A percentile compares a stretch with the other conserved stretches of the same genome.
phyloP scores from a whole-genome alignment of 164 flowering plant species.

The Piper longum region DNA sequence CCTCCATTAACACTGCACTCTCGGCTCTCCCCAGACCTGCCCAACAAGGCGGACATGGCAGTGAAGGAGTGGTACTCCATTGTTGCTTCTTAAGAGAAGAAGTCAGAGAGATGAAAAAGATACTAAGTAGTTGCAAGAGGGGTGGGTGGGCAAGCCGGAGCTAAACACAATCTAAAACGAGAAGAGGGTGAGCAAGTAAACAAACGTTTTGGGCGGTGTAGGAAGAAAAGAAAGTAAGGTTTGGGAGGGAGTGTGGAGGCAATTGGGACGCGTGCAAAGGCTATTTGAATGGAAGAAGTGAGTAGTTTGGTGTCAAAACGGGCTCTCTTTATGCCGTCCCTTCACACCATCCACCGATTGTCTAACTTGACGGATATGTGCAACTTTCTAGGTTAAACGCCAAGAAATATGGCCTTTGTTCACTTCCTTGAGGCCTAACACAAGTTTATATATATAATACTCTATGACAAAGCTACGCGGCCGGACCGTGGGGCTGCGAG shows the following conservation, averaged over 20 bases:
- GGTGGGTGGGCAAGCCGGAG: slow-evolving; percentile 20
- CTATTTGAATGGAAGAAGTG: slow-evolving; percentile 1
- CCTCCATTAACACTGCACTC: neutral
- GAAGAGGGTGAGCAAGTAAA: slow-evolving; percentile 30
- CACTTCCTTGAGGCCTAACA: neutral
- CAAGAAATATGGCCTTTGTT: neutral
- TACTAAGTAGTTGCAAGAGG: slow-evolving; percentile 10
- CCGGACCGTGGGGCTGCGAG: no score
- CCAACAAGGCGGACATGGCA: slow-evolving; percentile 9
- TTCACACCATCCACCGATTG: slow-evolving; percentile 11
- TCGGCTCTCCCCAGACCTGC: neutral
- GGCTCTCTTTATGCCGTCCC: slow-evolving; percentile 54
- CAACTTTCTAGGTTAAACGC: neutral
- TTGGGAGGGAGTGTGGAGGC: neutral
- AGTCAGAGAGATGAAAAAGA: slow-evolving; percentile 2
- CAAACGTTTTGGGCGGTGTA: slow-evolving; percentile 14
- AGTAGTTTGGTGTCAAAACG: slow-evolving; percentile 1
- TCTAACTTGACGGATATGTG: slow-evolving; percentile 31
- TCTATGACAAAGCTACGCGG: no score
- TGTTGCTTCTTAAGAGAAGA: neutral
- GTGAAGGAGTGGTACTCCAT: slow-evolving; percentile 46
- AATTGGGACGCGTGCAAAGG: neutral
- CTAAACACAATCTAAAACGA: slow-evolving; percentile 24
- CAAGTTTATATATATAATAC: no score
- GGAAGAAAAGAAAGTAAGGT: slow-evolving; percentile 6